phyloP scores from a whole-genome alignment of 805 yeast species.

The Nakazawaea ambrosiae region DNA sequence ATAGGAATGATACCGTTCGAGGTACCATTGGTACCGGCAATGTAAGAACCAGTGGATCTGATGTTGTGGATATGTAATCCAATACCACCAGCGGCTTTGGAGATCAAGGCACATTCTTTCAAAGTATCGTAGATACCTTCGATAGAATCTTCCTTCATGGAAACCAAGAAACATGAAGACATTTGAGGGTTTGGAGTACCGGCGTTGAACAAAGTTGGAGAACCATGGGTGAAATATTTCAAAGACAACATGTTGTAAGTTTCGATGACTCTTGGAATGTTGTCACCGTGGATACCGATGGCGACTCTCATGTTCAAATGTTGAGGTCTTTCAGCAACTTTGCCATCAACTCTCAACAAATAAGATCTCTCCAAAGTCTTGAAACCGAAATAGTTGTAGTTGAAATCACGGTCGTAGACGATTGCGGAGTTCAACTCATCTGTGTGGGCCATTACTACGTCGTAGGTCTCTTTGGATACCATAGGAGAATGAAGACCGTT shows the following conservation, averaged over 20 bases:
- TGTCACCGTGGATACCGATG: slow-evolving; percentile 76
- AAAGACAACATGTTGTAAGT: slow-evolving; percentile 85
- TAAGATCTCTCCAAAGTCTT: slow-evolving; percentile 90
- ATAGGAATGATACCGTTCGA: slow-evolving; percentile 94
- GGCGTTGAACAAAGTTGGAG: slow-evolving; percentile 91
- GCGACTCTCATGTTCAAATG: slow-evolving; percentile 87
- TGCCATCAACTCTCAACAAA: slow-evolving; percentile 55
- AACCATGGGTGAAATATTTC: slow-evolving; percentile 87
- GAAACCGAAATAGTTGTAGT: slow-evolving; percentile 80
- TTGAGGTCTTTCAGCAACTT: slow-evolving; percentile 87
- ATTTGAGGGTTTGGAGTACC: slow-evolving; percentile 82
- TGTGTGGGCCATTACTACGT: slow-evolving; percentile 50
- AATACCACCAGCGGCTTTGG: slow-evolving; percentile 94
- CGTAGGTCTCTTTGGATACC: slow-evolving; percentile 53
- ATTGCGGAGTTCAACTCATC: slow-evolving; percentile 64
- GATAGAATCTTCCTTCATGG: slow-evolving; percentile 90
- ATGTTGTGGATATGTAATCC: slow-evolving; percentile 87
- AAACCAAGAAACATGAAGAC: slow-evolving; percentile 88
- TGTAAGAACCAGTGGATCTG: slow-evolving; percentile 78
- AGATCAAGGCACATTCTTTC: slow-evolving; percentile 81
- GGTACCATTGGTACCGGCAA: slow-evolving; percentile 88
- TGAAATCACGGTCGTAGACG: slow-evolving; percentile 65
- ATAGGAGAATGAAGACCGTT: slow-evolving; percentile 55
- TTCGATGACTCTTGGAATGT: slow-evolving; percentile 61
- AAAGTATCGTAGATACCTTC: slow-evolving; percentile 92